Evolutionary conservation across 2,329 filamentous ascomycete species (phyloP), one percentile per base, ranked within the genome.

Genomic region (Apiospora kogelbergensis): DNA sequence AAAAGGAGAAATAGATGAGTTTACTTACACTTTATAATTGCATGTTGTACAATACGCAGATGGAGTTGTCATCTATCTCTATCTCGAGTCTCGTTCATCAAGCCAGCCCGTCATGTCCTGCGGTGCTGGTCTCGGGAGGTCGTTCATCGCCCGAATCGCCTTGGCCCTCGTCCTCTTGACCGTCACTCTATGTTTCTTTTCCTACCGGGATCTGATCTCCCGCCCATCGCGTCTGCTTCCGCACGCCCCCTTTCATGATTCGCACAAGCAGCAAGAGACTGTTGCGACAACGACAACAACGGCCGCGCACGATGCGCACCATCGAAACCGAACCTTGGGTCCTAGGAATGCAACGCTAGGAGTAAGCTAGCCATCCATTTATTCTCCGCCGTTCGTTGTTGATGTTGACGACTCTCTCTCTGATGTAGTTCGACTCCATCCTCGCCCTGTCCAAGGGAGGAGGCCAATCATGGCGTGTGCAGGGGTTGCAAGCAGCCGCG

Each of bases 401-500:
- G 30, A 4, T 60, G 17, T n/a, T 37, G 30, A 4, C 37, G 10
- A 57, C 20, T 6, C 26, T n/a, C 17, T 37, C 26, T 33, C n/a
- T n/a, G n/a, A 10, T 22, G 7, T 37, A 60, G 53, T 60, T 60
- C 3, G 53, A 60, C 53, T 20, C 53, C 1, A 60, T 60, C 20
- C 20, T 60, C 17, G 53, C 53, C 17, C 20, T 60, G 17, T 60
- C 53, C 20, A 60, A 60, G 53, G 53, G 53, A 37, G 53, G 53
- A 60, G 20, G 30, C 30, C 30, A 60, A n/a, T 60, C 53, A 60
- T 81, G 80, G 80, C 76, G 80, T 10, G 79, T 77, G 2, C 72
- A 77, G 42, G 79, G 79, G 2, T 75, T 82, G 5, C 68, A 75
- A 17, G 77, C 78, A 1, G 80, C 80, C 1, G 80, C 78, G 2